Percentiles rank a stretch among this genome's conserved stretches.
phyloP scores from a whole-genome alignment of 2,329 filamentous ascomycete species.

The Penicillium paneum region DNA sequence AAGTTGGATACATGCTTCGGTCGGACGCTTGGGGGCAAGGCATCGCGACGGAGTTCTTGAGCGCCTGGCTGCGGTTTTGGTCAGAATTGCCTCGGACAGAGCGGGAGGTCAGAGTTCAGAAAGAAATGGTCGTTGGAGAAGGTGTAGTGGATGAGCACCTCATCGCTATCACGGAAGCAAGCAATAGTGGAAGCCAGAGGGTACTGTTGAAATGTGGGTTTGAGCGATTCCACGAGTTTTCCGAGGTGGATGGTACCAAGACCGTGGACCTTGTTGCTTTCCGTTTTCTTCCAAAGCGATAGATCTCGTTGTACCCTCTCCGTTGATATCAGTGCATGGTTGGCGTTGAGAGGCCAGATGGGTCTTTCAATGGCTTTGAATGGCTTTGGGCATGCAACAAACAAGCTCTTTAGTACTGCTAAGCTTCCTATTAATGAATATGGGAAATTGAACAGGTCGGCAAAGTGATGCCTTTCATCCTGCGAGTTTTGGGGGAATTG shows the following conservation, averaged over 20 bases:
- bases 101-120: constrained; percentile 3
- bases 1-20: constrained; percentile 13
- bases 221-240: constrained; percentile 9
- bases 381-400: too few species aligned
- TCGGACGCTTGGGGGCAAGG: constrained; percentile 13
- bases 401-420: too few species aligned
- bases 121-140: constrained; percentile 9
- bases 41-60: constrained; percentile 11
- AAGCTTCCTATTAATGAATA: too few species aligned
- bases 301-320: neutral
- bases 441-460: too few species aligned
- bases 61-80: constrained; percentile 11
- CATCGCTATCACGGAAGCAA: constrained; percentile 11
- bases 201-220: constrained; percentile 12
- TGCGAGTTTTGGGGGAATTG: too few species aligned
- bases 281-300: constrained; percentile 4
- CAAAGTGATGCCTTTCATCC: too few species aligned
- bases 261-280: constrained; percentile 10
- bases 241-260: constrained; percentile 4
- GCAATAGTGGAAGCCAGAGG: constrained; percentile 9
- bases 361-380: too few species aligned
- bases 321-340: too few species aligned
- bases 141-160: constrained; percentile 5
- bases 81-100: constrained; percentile 5
- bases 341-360: too few species aligned